phyloP scores from a whole-genome alignment of 805 yeast genomes.

The Starmerella stigmatis region DNA sequence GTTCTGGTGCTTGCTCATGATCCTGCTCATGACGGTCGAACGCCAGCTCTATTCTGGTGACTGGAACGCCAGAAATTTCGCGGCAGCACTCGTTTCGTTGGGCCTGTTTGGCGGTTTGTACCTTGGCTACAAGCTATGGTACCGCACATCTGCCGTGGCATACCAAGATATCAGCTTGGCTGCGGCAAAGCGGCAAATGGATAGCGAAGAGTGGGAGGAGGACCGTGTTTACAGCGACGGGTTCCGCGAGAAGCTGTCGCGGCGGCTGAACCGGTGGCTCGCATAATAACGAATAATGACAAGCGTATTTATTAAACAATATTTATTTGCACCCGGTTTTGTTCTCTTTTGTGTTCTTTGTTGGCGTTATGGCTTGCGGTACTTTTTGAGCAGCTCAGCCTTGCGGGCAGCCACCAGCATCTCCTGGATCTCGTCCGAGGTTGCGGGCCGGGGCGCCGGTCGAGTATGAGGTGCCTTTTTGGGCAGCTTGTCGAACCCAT shows the following conservation, averaged over 20 bases:
- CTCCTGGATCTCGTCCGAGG: constrained; percentile 6
- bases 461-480: background rate
- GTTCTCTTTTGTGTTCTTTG: background rate
- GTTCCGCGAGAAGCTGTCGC: constrained; percentile 7
- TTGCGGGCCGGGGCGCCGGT: constrained; percentile 7
- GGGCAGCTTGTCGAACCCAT: background rate
- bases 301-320: background rate
- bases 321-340: constrained; percentile 1
- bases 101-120: constrained; percentile 42
- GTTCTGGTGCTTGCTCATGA: constrained; percentile 8
- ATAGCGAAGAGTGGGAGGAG: constrained; percentile 24
- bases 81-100: constrained; percentile 35
- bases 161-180: constrained; percentile 68
- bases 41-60: background rate
- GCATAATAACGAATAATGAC: background rate
- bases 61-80: background rate
- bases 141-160: constrained; percentile 53
- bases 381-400: constrained; percentile 2
- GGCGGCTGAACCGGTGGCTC: background rate
- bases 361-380: background rate
- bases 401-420: constrained; percentile 13
- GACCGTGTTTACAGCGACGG: constrained; percentile 22
- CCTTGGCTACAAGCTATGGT: constrained; percentile 43
- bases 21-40: constrained; percentile 1
- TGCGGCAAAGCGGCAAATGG: constrained; percentile 34